phyloP scores from a whole-genome alignment of 176 grass and related monocot species.

The Thalia dealbata region DNA sequence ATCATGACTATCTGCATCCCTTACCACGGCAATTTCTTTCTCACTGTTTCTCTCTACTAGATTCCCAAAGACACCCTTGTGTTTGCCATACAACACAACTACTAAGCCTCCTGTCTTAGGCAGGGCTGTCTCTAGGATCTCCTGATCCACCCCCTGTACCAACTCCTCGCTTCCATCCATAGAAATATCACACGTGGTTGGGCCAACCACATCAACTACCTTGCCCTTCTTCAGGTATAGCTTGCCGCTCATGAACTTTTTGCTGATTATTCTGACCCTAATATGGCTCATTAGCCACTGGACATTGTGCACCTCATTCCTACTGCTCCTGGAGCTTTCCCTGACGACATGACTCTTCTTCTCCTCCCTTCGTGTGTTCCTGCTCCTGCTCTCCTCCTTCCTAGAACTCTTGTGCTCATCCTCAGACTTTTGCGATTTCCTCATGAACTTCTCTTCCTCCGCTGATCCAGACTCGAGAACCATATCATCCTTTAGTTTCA shows the following conservation, averaged over 20 bases:
- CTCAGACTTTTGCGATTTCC: conserved; percentile 22
- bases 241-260: conserved; percentile 50
- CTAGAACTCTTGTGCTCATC: conserved; percentile 14
- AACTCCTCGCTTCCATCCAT: conserved; percentile 65
- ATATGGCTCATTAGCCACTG: conserved; percentile 81
- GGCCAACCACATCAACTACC: conserved; percentile 80
- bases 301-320: conserved; percentile 18
- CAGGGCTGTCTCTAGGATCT: conserved; percentile 84
- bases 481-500: conserved; percentile 7
- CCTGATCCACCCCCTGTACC: conserved; percentile 80
- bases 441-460: conserved; percentile 16
- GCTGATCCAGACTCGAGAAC: background rate
- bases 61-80: conserved; percentile 74
- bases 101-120: conserved; percentile 60
- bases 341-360: background rate
- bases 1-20: conserved; percentile 61
- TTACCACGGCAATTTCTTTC: conserved; percentile 52
- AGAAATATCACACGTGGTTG: conserved; percentile 60
- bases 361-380: conserved; percentile 11
- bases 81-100: conserved; percentile 73
- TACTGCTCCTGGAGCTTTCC: conserved; percentile 13
- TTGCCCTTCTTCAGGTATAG: conserved; percentile 76
- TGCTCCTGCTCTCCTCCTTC: conserved; percentile 22
- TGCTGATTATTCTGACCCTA: conserved; percentile 71
- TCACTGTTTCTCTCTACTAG: conserved; percentile 53